Base-by-base conservation (phyloP, 805 yeast species). In the Ogataea siamensis region DNA sequence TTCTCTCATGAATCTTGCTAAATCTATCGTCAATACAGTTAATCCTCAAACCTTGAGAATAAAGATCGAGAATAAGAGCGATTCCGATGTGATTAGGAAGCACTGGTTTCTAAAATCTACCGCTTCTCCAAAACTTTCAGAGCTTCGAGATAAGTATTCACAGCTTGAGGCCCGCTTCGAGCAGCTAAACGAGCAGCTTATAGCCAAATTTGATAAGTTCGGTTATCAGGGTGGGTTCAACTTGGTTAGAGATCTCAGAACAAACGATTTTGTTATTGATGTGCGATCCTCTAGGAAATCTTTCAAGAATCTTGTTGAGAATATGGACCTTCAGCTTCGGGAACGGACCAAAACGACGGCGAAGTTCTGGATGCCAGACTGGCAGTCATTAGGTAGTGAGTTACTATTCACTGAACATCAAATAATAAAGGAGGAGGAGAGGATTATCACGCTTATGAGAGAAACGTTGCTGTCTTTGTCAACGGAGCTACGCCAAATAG, bases 401-500 rank as follows among this genome's bases (percentile, higher is more conserved):
- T 59, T 82, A 11, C 74, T 75, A 15, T 53, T 62, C 2, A 54
- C 71, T 3, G 65, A 66, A n/a, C 62, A 66, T 4, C 59, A 63
- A 16, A 83, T 87, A 3, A 64, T 66, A 10, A 50, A 50, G 2
- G 79, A 76, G 39, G 96, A 89, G 55, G 62, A 62, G 2, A 47
- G 42, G 1, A 68, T 87, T 5, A 59, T 87, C 5, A 66, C 67
- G 4, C 55, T 59, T 1, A 64, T 88, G 24, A 70, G 77, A 25
- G 42, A 43, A 2, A 60, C 66, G 27, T 73, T 82, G 1, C 55
- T 84, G 1, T 57, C 57, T 0, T 53, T 64, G 25, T 66, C 76
- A 16, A 49, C 66, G 1, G 62, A 65, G 2, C 63, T 87, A 3
- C 66, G 94, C 27, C 37, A 40, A 49, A 58, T 25, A 63, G 75